phyloP scores from a whole-genome alignment of 1,284 basidiomycete genomes.

The Cryptococcus sp. region DNA sequence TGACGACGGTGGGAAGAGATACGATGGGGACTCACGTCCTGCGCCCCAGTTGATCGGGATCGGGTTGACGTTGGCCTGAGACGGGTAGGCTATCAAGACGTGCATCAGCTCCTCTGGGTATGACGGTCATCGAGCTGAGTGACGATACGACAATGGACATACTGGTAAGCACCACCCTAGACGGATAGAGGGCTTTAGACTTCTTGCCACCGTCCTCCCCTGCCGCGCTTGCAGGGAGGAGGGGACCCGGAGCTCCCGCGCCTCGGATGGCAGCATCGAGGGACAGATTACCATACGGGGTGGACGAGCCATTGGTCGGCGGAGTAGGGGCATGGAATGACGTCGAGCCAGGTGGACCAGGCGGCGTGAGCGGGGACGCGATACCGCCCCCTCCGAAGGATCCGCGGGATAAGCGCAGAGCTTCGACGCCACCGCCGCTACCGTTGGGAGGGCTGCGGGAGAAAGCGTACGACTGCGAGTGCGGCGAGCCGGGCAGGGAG shows the following conservation, averaged over 20 bases:
- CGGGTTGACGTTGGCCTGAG: conserved; percentile 73
- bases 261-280: conserved; percentile 28
- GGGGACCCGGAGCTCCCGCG: conserved; percentile 23
- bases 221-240: conserved; percentile 19
- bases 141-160: conserved; percentile 9
- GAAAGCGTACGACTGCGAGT: no score
- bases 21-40: conserved; percentile 57
- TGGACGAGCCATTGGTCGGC: background rate
- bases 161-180: conserved; percentile 46
- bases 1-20: background rate
- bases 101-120: background rate
- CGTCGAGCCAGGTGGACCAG: background rate
- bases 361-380: background rate
- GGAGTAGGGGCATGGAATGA: background rate
- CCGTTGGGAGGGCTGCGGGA: conserved; percentile 4
- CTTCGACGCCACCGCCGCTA: conserved; percentile 27
- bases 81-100: conserved; percentile 64
- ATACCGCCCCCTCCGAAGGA: background rate
- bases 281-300: conserved; percentile 36
- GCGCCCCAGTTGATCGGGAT: conserved; percentile 82
- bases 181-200: conserved; percentile 39
- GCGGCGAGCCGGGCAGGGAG: conserved; percentile 10
- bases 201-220: conserved; percentile 20
- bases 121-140: background rate
- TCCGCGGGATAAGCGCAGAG: conserved; percentile 20